These are phyloP conservation scores for Zoysia japonica DNA, from an alignment of 176 grass and related monocot species.

Conservation along the genomic window DNA sequence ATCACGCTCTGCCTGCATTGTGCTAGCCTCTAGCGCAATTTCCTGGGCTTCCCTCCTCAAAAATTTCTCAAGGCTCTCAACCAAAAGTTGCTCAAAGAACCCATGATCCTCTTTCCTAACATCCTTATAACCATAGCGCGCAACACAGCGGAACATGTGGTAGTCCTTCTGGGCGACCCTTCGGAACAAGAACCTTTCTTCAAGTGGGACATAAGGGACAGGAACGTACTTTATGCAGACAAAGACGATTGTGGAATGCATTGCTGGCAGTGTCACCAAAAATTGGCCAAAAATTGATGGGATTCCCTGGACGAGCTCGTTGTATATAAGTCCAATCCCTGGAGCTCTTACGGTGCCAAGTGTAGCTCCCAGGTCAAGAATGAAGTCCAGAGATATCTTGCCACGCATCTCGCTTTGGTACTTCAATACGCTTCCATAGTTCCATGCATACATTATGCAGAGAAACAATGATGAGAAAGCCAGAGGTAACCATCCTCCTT, in stretches of 20 bases:
- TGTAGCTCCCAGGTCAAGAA: slow-evolving; percentile 73
- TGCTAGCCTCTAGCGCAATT: slow-evolving; percentile 56
- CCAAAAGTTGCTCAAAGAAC: slow-evolving; percentile 75
- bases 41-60: slow-evolving; percentile 81
- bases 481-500: slow-evolving; percentile 93
- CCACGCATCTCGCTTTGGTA: slow-evolving; percentile 95
- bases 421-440: slow-evolving; percentile 94
- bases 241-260: slow-evolving; percentile 91
- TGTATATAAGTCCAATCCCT: slow-evolving; percentile 95
- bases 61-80: slow-evolving; percentile 85
- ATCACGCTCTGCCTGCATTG: slow-evolving; percentile 54
- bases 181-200: slow-evolving; percentile 95
- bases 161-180: slow-evolving; percentile 86
- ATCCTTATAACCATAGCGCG: slow-evolving; percentile 96
- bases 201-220: slow-evolving; percentile 66
- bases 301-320: slow-evolving; percentile 93
- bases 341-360: slow-evolving; percentile 87
- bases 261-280: slow-evolving; percentile 75
- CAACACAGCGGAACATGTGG: slow-evolving; percentile 89
- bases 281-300: slow-evolving; percentile 90
- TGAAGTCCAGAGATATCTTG: slow-evolving; percentile 87
- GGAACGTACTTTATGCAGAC: slow-evolving; percentile 95
- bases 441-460: slow-evolving; percentile 92
- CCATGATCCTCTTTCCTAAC: slow-evolving; percentile 84
- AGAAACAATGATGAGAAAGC: slow-evolving; percentile 85